phyloP scores from a whole-genome alignment of 176 grass and related monocot genomes.

The Coix lacrymajobi region DNA sequence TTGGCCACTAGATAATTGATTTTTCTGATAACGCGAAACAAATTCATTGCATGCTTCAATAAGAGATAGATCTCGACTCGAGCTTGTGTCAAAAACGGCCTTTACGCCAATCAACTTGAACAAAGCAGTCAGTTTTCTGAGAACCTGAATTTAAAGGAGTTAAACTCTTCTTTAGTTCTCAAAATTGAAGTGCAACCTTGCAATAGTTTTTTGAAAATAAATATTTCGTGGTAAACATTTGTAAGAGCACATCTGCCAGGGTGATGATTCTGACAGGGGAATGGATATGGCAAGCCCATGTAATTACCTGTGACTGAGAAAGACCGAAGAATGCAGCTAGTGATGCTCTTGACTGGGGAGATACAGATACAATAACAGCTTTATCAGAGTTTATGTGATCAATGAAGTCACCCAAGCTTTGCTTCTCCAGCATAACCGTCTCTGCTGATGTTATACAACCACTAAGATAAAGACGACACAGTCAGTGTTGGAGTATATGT shows the following conservation, averaged over 20 bases:
- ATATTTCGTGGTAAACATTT: background rate
- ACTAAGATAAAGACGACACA: slow-evolving; percentile 45
- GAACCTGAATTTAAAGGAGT: slow-evolving; percentile 50
- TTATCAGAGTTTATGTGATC: slow-evolving; percentile 57
- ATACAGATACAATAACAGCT: slow-evolving; percentile 75
- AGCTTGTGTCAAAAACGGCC: slow-evolving; percentile 84
- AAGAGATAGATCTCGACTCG: slow-evolving; percentile 78
- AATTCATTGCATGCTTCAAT: slow-evolving; percentile 96
- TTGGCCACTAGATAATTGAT: slow-evolving; percentile 34
- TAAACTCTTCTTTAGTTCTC: background rate
- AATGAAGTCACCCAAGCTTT: slow-evolving; percentile 86
- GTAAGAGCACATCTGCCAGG: background rate
- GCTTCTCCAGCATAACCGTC: slow-evolving; percentile 98
- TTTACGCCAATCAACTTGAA: slow-evolving; percentile 89
- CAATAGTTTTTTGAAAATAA: background rate
- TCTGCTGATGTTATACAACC: slow-evolving; percentile 96
- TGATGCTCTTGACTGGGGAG: slow-evolving; percentile 95
- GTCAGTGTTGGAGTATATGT: too few relatives aligned
- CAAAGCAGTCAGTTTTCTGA: slow-evolving; percentile 69
- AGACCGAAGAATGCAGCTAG: slow-evolving; percentile 81
- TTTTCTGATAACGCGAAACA: slow-evolving; percentile 59
- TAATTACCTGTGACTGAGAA: slow-evolving; percentile 69
- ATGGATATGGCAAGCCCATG: background rate
- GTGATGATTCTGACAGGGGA: background rate
- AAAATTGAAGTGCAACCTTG: background rate